Conservation (phyloP, 768 basidiomycete genomes). For the Suillus subalutaceus region DNA sequence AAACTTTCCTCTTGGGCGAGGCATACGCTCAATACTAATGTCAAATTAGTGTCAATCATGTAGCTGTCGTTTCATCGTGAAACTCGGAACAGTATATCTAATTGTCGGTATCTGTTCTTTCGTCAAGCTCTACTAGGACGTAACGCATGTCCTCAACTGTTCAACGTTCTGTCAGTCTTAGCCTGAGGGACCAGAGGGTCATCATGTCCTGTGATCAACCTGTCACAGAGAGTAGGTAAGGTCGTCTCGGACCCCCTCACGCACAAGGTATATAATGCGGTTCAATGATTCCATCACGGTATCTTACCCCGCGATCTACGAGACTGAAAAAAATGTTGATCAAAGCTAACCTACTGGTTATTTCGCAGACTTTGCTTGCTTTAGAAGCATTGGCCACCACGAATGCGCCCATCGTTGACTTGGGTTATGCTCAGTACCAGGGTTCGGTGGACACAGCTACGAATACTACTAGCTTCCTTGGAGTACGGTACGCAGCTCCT, state of each 20-base stretch:
- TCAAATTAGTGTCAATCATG: too few relatives aligned
- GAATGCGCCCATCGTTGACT: constrained; percentile 21
- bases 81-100: background rate
- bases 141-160: background rate
- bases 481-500: constrained; percentile 30
- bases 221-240: background rate
- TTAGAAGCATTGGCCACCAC: constrained; percentile 5
- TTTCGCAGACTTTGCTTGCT: constrained; percentile 15
- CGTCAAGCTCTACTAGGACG: background rate
- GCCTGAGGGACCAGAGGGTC: background rate
- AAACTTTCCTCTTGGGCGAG: too few relatives aligned
- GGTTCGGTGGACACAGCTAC: constrained; percentile 19
- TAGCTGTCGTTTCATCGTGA: too few relatives aligned
- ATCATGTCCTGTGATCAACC: background rate
- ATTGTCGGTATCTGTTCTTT: background rate
- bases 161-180: background rate
- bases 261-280: background rate
- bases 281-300: background rate
- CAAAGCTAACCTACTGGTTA: background rate
- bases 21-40: too few relatives aligned
- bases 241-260: background rate
- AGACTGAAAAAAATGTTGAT: background rate
- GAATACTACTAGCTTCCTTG: constrained; percentile 29
- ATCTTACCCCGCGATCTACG: background rate
- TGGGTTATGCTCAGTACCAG: constrained; percentile 34